Evolutionary conservation across 768 basidiomycete genomes (phyloP), one percentile per base, ranked within the genome.

Genomic region (Agrocybe pediades): DNA sequence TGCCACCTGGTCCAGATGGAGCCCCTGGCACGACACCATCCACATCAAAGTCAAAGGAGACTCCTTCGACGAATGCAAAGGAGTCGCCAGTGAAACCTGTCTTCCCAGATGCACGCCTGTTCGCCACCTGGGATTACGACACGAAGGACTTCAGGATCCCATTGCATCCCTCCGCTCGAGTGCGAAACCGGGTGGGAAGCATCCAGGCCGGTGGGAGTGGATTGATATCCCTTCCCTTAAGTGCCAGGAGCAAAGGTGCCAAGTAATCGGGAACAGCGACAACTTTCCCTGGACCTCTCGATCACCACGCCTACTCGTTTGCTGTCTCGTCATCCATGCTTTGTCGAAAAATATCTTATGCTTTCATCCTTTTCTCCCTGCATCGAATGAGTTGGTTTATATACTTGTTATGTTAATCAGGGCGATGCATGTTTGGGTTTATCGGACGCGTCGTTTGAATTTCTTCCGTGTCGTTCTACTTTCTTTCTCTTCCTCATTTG

Each of bases 51-150:
- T 54, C 64, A 40, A 72, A 72, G 51, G 69, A 70, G 33, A 47
- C 51, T 8, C 59, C 63, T 3, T 49, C 56, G 17, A 60, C 46
- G 15, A 63, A 63, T 26, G 57, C 62, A 6, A 70, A 71, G 43
- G 73, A 70, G 4, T 46, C 62, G 5, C 57, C 68, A 5, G 60
- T 61, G 9, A 73, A 77, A 50, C 65, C 71, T 7, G 58, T 68
- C 6, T 66, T 84, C 26, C 78, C 79, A 9, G 81, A 84, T 54
- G 81, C 82, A n/a, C 69, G 73, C 29, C 59, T 84, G 29, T 82
- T 67, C 51, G 80, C 80, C 21, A 83, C 83, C 15, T 84, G 83
- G 83, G 82, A 84, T 47, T 79, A 75, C 47, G 81, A 83, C 47
- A 53, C 66, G 7, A 82, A 82, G 62, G 79, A 81, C 60, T 82